Evolutionary conservation across 306 rosid genomes (phyloP).

Genomic region (Rosa multiflora): DNA sequence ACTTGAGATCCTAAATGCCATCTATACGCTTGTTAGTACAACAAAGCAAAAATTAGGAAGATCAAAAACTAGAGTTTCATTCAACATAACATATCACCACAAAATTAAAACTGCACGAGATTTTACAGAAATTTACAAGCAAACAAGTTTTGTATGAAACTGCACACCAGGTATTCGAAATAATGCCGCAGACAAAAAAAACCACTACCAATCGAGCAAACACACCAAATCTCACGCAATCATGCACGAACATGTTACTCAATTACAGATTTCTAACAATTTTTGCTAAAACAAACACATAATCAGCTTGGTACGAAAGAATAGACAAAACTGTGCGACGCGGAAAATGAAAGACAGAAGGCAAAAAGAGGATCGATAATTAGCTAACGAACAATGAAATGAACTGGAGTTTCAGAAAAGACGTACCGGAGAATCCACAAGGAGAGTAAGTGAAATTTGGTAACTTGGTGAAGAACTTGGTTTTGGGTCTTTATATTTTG

Average conservation of each 20-base stretch:
- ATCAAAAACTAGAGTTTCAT: neutral
- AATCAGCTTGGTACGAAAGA: neutral
- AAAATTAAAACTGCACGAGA: neutral
- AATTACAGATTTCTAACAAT: neutral
- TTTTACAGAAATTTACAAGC: neutral
- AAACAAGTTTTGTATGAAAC: neutral
- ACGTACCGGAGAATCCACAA: neutral
- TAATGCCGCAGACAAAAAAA: neutral
- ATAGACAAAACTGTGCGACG: neutral
- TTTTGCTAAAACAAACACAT: neutral
- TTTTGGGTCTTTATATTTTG: neutral
- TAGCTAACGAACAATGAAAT: neutral
- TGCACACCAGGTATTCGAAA: conserved; percentile 10
- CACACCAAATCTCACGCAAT: neutral
- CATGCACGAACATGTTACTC: neutral
- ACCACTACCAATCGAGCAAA: neutral
- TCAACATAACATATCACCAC: neutral
- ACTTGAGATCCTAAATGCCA: neutral
- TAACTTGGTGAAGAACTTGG: neutral
- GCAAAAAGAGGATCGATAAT: neutral
- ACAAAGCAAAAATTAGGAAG: neutral
- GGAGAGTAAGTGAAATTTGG: neutral
- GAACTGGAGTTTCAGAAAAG: neutral
- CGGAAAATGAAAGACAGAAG: neutral
- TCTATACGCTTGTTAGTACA: neutral